phyloP scores from a whole-genome alignment of 495 filamentous ascomycete genomes.

The Parathielavia appendiculata region DNA sequence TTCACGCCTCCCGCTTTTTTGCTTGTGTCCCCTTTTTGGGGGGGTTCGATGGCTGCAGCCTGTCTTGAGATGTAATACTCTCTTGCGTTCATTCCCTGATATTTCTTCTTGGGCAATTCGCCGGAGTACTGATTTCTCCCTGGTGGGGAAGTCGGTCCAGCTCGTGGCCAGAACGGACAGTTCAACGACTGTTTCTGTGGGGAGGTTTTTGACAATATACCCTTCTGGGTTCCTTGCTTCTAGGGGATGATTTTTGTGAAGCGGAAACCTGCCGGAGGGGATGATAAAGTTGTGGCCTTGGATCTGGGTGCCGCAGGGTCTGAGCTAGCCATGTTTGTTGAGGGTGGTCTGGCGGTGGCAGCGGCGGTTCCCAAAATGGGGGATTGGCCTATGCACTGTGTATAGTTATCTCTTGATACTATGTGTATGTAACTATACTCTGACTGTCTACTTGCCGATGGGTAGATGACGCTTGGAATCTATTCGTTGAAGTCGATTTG shows the following conservation, averaged over 20 bases:
- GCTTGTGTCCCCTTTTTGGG: neutral
- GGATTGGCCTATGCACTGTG: neutral
- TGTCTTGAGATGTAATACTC: conserved; percentile 19
- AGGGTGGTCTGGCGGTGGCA: neutral
- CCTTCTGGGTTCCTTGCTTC: neutral
- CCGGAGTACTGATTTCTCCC: conserved; percentile 11
- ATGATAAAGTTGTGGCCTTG: conserved; percentile 5
- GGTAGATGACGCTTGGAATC: conserved; percentile 43
- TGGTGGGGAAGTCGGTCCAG: conserved; percentile 11
- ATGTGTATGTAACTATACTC: conserved; percentile 10
- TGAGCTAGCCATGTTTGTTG: conserved; percentile 10
- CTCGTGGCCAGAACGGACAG: neutral
- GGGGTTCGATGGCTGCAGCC: conserved; percentile 17
- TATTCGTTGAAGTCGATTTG: conserved; percentile 26
- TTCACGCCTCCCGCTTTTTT: neutral
- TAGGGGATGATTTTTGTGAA: neutral
- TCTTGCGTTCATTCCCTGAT: conserved; percentile 16
- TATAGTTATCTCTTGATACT: conserved; percentile 5
- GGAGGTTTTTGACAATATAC: neutral
- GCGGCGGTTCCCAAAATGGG: conserved; percentile 2
- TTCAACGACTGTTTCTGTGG: conserved; percentile 10
- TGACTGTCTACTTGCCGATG: conserved; percentile 13
- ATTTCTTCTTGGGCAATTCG: conserved; percentile 5
- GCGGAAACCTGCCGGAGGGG: neutral
- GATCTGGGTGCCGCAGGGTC: conserved; percentile 3